Percentiles rank a stretch among this genome's conserved stretches.
phyloP scores from a whole-genome alignment of 225 moss, liverwort and hornwort genomes.

The Physcomitrium patens region DNA sequence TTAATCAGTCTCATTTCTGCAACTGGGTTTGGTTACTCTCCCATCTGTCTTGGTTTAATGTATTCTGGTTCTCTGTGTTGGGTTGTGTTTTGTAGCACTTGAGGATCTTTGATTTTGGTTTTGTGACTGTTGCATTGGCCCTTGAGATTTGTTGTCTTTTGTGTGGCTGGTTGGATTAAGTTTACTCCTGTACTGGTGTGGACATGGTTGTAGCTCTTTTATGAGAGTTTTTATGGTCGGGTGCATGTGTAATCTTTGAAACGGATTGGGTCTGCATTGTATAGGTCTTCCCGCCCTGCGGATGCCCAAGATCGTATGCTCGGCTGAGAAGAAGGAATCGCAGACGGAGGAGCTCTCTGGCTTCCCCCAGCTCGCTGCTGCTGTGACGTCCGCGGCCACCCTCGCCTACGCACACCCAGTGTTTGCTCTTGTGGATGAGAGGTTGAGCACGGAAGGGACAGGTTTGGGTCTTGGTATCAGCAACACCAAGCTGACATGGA shows the following conservation, averaged over 20 bases:
- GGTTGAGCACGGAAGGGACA: constrained; percentile 74
- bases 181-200: too few relatives aligned
- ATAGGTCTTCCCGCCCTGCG: constrained; percentile 68
- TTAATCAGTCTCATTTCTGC: too few relatives aligned
- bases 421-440: constrained; percentile 81
- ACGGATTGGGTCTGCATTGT: neutral
- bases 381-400: constrained; percentile 75
- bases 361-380: constrained; percentile 62
- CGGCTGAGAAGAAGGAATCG: constrained; percentile 52
- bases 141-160: too few relatives aligned
- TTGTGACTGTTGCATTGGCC: too few relatives aligned
- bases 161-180: too few relatives aligned
- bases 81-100: neutral
- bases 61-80: neutral
- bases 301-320: constrained; percentile 68
- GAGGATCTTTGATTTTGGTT: neutral
- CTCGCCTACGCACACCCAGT: constrained; percentile 84
- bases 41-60: too few relatives aligned
- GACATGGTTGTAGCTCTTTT: too few relatives aligned
- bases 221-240: too few relatives aligned
- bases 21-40: too few relatives aligned
- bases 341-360: constrained; percentile 39
- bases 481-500: constrained; percentile 74
- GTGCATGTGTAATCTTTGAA: too few relatives aligned
- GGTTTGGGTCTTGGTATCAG: constrained; percentile 76